A percentile compares a stretch with the other conserved stretches of the same genome.
Evolutionary conservation across 441 rosid genomes (phyloP).

Genomic region (Geranium incanum): DNA sequence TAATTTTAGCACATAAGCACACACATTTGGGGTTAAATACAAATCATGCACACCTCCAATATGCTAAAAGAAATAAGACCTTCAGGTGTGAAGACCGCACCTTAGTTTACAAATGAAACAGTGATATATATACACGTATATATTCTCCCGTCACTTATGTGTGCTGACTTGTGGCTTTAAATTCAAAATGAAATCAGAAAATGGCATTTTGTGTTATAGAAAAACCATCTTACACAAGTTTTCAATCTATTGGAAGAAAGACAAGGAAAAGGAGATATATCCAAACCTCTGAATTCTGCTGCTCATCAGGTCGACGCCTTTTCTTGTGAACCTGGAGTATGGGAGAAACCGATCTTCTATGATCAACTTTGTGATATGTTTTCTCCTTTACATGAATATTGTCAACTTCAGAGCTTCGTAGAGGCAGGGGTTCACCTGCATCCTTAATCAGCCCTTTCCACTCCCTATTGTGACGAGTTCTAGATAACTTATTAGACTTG

Average conservation of each 20-base stretch:
- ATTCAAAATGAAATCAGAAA: not conserved
- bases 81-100: not conserved
- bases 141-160: not conserved
- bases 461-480: slow-evolving; percentile 49
- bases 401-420: slow-evolving; percentile 52
- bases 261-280: slow-evolving; percentile 11
- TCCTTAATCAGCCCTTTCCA: slow-evolving; percentile 56
- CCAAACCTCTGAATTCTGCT: slow-evolving; percentile 47
- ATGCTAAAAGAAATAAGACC: not conserved
- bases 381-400: slow-evolving; percentile 35
- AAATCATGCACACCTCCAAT: not conserved
- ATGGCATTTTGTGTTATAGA: not conserved
- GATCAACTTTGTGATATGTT: slow-evolving; percentile 29
- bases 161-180: not conserved
- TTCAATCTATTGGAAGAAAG: not conserved
- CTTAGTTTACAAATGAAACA: not conserved
- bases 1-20: not conserved
- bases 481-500: slow-evolving; percentile 31
- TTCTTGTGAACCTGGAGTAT: slow-evolving; percentile 38
- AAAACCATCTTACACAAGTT: not conserved
- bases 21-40: not conserved
- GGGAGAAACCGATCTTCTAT: slow-evolving; percentile 27
- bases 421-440: slow-evolving; percentile 51
- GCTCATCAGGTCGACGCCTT: slow-evolving; percentile 49
- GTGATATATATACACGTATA: not conserved